These are phyloP conservation scores for Uncinocarpus reesii DNA, from an alignment of 2,329 filamentous ascomycete genomes.

Conservation along the genomic window DNA sequence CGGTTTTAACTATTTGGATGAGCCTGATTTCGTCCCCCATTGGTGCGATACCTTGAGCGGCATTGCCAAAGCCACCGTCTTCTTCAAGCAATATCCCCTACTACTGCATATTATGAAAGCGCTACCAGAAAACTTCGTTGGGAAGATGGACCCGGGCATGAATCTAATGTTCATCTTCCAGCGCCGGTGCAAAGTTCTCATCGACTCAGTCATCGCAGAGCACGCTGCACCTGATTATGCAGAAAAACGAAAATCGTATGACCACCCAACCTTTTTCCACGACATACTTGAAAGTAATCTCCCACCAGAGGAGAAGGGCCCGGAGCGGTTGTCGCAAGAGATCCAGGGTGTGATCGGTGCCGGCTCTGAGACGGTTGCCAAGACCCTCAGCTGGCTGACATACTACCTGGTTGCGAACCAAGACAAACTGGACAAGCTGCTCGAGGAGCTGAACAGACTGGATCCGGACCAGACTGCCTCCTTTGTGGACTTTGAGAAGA, in stretches of 20 bases:
- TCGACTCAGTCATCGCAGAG: conserved; percentile 7
- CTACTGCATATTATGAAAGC: conserved; percentile 7
- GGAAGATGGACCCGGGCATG: conserved; percentile 11
- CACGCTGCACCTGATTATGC: conserved; percentile 5
- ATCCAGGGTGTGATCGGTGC: conserved; percentile 25
- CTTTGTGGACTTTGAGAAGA: conserved; percentile 27
- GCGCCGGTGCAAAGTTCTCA: conserved; percentile 10
- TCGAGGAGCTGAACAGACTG: conserved; percentile 19
- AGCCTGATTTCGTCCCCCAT: conserved; percentile 24
- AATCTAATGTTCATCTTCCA: conserved; percentile 9
- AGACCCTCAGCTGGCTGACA: conserved; percentile 20
- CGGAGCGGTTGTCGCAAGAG: conserved; percentile 25
- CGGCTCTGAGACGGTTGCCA: conserved; percentile 27
- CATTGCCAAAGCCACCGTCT: conserved; percentile 15
- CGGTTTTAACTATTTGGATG: conserved; percentile 25
- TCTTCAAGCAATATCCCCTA: conserved; percentile 11
- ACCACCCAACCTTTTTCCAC: conserved; percentile 25
- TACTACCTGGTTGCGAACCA: conserved; percentile 12
- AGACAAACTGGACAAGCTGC: conserved; percentile 11
- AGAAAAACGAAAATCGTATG: conserved; percentile 7
- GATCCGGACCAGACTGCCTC: conserved; percentile 19
- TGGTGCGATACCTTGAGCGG: conserved; percentile 24
- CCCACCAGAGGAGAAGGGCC: conserved; percentile 24
- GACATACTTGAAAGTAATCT: conserved; percentile 21
- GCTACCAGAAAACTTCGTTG: conserved; percentile 9